Evolutionary conservation across 78 protist genomes (phyloP).

Genomic region (Abeoforma whisleri): DNA sequence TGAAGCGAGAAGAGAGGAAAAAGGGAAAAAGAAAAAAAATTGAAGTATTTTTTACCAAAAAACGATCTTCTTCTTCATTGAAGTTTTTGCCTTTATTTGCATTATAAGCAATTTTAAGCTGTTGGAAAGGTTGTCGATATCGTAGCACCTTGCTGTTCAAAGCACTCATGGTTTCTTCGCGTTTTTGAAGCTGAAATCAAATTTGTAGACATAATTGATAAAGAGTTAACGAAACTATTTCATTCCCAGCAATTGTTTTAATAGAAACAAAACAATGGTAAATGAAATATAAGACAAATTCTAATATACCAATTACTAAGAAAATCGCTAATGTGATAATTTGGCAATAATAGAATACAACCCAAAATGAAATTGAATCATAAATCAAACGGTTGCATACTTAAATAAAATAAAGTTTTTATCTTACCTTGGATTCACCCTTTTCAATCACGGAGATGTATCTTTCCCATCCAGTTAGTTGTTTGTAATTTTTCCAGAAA

Average conservation of each 20-base stretch:
- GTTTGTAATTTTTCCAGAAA: constrained; percentile 40
- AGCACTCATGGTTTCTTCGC: background rate
- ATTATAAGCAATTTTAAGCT: constrained; percentile 36
- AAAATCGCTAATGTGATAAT: background rate
- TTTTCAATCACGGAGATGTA: constrained; percentile 4
- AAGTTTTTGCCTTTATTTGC: constrained; percentile 32
- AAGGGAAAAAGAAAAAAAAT: background rate
- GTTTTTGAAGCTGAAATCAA: background rate
- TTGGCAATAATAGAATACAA: background rate
- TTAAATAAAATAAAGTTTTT: background rate
- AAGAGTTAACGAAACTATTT: too few species aligned
- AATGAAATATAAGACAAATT: too few species aligned
- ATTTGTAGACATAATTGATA: too few species aligned
- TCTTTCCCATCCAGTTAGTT: constrained; percentile 43
- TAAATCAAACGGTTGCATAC: background rate
- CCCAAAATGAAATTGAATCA: background rate
- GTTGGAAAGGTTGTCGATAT: constrained; percentile 32
- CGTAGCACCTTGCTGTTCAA: constrained; percentile 20
- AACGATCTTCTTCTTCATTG: constrained; percentile 65
- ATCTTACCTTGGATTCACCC: constrained; percentile 42
- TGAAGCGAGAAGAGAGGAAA: background rate
- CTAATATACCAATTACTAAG: background rate
- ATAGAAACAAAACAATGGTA: too few species aligned
- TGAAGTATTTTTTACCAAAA: constrained; percentile 35
- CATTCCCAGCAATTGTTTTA: too few species aligned